Evolutionary conservation across 2,329 filamentous ascomycete species (phyloP), one percentile per base, ranked within the genome.

Genomic region (Penicillium aurantiogriseum): DNA sequence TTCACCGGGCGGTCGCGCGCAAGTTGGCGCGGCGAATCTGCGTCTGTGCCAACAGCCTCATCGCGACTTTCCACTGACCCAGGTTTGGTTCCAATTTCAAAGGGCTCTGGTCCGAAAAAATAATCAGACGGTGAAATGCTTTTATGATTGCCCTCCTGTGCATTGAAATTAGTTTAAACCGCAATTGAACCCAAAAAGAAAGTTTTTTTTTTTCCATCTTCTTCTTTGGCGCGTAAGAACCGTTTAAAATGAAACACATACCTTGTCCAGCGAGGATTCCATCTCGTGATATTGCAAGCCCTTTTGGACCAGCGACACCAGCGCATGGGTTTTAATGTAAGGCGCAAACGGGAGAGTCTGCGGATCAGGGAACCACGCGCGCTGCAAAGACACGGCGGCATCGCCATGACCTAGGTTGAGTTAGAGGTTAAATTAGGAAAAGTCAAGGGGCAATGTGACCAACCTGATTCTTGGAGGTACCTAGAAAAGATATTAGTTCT

Each of bases 221-320:
- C 11, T 27, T 11, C 35, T 25, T 35, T 43, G 19, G 46, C 25
- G 40, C 47, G 50, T 49, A 56, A 40, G 25, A 23, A 29, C 5
- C 17, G 11, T 33, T 51, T 29, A n/a, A 11, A 38, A 9, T 25
- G 39, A 27, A 39, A 53, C 62, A 71, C 73, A 53, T 79, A 75
- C 79, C 77, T 79, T 76, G 62, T 80, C 77, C 60, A 81, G 68
- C 7, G 77, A 77, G 60, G 77, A 71, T 59, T 80, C 78, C 46
- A 82, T 71, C 61, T 82, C 79, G 68, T 81, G 70, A 68, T 81
- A 82, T 59, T 80, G 77, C 44, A 88, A 74, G 54, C 85, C 86
- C 68, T 87, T 85, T 67, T 88, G 86, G 35, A 88, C 82, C 52
- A 88, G 76, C 44, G 81, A 79, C 45, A 88, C 78, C 57, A 88